phyloP scores from a whole-genome alignment of 2,329 filamentous ascomycete species.

The Blastomyces gilchristii region DNA sequence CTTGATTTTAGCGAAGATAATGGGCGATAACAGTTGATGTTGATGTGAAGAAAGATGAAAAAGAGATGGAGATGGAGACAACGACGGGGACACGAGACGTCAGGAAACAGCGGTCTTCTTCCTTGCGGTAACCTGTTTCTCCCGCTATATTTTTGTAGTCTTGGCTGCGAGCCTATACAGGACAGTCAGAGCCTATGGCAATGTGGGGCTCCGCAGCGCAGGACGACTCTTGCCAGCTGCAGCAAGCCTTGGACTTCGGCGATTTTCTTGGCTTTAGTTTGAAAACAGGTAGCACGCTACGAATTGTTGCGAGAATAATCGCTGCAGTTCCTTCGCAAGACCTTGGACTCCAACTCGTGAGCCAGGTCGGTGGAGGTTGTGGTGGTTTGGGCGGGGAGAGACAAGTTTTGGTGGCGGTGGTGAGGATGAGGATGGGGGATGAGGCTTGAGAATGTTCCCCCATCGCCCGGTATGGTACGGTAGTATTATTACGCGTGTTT shows the following conservation, averaged over 20 bases:
- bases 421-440: too few species aligned
- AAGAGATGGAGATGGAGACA: not conserved
- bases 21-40: not conserved
- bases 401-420: too few species aligned
- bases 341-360: not conserved
- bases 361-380: not conserved
- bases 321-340: not conserved
- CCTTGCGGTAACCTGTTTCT: not conserved
- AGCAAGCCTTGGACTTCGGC: slow-evolving; percentile 16
- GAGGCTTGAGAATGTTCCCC: too few species aligned
- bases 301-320: not conserved
- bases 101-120: not conserved
- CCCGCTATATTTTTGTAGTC: not conserved
- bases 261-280: slow-evolving; percentile 10
- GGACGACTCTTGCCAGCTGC: not conserved
- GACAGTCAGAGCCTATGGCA: not conserved
- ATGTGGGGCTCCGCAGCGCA: slow-evolving; percentile 3
- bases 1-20: not conserved
- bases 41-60: not conserved
- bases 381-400: not conserved
- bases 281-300: not conserved
- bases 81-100: not conserved
- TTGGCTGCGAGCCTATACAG: not conserved
- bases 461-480: not conserved
- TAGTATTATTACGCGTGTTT: not conserved